phyloP scores from a whole-genome alignment of 306 rosid species.

The Betula pendula region DNA sequence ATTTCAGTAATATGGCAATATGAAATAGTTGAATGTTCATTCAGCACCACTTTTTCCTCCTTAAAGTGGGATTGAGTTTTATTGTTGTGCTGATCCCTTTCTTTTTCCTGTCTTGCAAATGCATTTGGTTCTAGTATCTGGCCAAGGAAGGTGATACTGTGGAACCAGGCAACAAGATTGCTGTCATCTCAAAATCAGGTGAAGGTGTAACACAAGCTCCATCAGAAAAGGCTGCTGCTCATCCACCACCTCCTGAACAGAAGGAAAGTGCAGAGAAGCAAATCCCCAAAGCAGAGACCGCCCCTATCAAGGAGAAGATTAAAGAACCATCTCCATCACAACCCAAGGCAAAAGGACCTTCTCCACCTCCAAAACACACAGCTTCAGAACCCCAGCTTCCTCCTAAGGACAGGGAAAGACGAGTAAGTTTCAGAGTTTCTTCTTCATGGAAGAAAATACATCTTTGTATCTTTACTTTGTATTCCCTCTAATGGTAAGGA shows the following conservation, averaged over 20 bases:
- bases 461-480: not conserved
- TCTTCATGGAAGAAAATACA: not conserved
- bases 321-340: slow-evolving; percentile 45
- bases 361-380: slow-evolving; percentile 58
- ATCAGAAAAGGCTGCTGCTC: slow-evolving; percentile 51
- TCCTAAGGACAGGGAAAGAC: slow-evolving; percentile 74
- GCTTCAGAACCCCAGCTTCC: slow-evolving; percentile 54
- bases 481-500: not conserved
- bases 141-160: slow-evolving; percentile 90
- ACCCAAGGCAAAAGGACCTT: slow-evolving; percentile 60
- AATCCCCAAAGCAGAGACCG: slow-evolving; percentile 51
- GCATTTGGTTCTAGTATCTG: slow-evolving; percentile 50
- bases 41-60: not conserved
- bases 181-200: slow-evolving; percentile 78
- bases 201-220: slow-evolving; percentile 70
- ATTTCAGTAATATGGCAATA: not conserved
- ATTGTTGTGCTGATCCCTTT: slow-evolving; percentile 18
- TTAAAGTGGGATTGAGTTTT: slow-evolving; percentile 10
- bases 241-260: slow-evolving; percentile 39
- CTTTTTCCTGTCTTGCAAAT: not conserved
- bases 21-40: not conserved
- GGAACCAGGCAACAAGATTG: slow-evolving; percentile 81
- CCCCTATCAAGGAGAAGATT: slow-evolving; percentile 44
- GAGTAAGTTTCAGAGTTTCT: slow-evolving; percentile 42
- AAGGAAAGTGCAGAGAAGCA: slow-evolving; percentile 42